Conservation (phyloP, 2,329 filamentous ascomycete genomes). For the Chaetoscypha palmicola region DNA sequence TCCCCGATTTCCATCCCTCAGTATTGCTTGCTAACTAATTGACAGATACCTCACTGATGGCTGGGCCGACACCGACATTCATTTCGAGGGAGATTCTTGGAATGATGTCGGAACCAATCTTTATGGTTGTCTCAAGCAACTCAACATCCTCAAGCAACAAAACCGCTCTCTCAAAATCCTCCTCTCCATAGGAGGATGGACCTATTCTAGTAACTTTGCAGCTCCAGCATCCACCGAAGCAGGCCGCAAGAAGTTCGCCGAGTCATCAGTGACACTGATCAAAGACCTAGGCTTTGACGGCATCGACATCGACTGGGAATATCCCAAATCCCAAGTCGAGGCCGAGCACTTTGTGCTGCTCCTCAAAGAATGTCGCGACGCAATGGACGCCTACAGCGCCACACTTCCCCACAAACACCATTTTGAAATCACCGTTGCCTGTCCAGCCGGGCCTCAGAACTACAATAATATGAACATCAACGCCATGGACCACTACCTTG, state of each 20-base stretch:
- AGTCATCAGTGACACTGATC: conserved; percentile 65
- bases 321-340: conserved; percentile 48
- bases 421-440: conserved; percentile 59
- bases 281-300: conserved; percentile 75
- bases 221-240: conserved; percentile 61
- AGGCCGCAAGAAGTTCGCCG: conserved; percentile 66
- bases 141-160: conserved; percentile 72
- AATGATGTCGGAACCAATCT: conserved; percentile 70
- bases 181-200: conserved; percentile 88
- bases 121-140: conserved; percentile 84
- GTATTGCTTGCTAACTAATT: neutral
- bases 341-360: conserved; percentile 54
- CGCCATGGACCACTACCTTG: conserved; percentile 58
- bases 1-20: neutral
- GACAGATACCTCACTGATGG: conserved; percentile 48
- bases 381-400: conserved; percentile 50
- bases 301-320: conserved; percentile 64
- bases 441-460: conserved; percentile 55
- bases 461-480: conserved; percentile 55
- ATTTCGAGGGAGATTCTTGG: conserved; percentile 62
- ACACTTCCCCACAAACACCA: conserved; percentile 37
- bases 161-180: conserved; percentile 81
- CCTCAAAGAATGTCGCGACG: conserved; percentile 46
- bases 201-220: conserved; percentile 80
- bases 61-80: conserved; percentile 53